Percentiles rank a stretch among this genome's conserved stretches.
These are phyloP conservation scores for Geotrichum bryndzae DNA, from an alignment of 1,139 yeast species.

Conservation along the genomic window DNA sequence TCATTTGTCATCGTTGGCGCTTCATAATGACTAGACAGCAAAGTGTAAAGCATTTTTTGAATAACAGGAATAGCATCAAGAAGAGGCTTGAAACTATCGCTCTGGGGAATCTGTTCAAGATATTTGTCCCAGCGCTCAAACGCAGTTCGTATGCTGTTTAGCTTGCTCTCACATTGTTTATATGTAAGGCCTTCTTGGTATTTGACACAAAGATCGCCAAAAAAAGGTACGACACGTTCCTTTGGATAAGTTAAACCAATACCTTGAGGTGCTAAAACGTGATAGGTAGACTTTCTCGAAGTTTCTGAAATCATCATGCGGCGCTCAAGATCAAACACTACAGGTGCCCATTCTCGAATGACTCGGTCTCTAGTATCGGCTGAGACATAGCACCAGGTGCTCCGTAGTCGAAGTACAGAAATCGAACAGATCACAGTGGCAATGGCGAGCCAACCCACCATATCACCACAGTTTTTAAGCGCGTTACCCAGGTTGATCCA, in stretches of 20 bases:
- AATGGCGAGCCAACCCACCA: constrained; percentile 92
- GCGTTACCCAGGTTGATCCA: constrained; percentile 85
- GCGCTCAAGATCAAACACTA: constrained; percentile 80
- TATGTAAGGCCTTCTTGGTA: constrained; percentile 39
- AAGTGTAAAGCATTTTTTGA: constrained; percentile 35
- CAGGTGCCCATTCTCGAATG: constrained; percentile 88
- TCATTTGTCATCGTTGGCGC: constrained; percentile 22
- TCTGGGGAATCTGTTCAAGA: constrained; percentile 41
- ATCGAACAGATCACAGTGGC: constrained; percentile 78
- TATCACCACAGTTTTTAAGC: constrained; percentile 78
- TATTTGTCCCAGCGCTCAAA: constrained; percentile 79
- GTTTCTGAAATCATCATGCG: constrained; percentile 55
- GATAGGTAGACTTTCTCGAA: constrained; percentile 47
- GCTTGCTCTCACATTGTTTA: constrained; percentile 56
- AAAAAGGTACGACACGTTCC: constrained; percentile 78
- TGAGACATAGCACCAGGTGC: constrained; percentile 73
- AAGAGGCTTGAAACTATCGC: constrained; percentile 32
- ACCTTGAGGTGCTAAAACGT: constrained; percentile 84
- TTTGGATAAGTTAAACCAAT: constrained; percentile 73
- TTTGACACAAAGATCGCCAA: constrained; percentile 66
- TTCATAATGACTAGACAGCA: constrained; percentile 32
- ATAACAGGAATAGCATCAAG: constrained; percentile 32
- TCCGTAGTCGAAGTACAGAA: constrained; percentile 66
- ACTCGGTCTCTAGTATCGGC: constrained; percentile 56
- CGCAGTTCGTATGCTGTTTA: constrained; percentile 65